Evolutionary conservation across 1,284 basidiomycete species (phyloP).

Genomic region (Tetrapyrgos nigripes): DNA sequence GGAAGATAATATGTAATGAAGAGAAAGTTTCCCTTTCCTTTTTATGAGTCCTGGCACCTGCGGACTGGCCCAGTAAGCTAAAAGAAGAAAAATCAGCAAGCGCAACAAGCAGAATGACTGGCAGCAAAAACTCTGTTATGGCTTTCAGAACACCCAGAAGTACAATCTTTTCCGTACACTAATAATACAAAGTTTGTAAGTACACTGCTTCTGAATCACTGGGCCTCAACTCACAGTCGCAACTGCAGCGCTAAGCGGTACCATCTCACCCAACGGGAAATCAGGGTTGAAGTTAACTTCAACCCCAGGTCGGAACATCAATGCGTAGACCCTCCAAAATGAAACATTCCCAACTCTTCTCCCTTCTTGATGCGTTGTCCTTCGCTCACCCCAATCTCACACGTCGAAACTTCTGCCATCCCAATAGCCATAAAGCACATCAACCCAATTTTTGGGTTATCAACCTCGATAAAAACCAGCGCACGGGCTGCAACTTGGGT

Average conservation of each 20-base stretch:
- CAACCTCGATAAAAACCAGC: slow-evolving; percentile 45
- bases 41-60: too few relatives aligned
- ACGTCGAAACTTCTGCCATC: slow-evolving; percentile 38
- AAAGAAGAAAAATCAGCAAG: too few relatives aligned
- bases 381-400: slow-evolving; percentile 27
- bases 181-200: too few relatives aligned
- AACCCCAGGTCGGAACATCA: slow-evolving; percentile 39
- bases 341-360: slow-evolving; percentile 56
- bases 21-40: too few relatives aligned
- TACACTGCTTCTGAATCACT: too few relatives aligned
- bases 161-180: too few relatives aligned
- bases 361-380: slow-evolving; percentile 46
- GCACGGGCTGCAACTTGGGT: slow-evolving; percentile 36
- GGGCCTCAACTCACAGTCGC: too few relatives aligned
- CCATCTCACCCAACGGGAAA: background rate
- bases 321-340: slow-evolving; percentile 57
- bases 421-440: slow-evolving; percentile 46
- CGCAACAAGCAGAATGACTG: too few relatives aligned
- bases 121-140: too few relatives aligned
- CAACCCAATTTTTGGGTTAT: slow-evolving; percentile 43
- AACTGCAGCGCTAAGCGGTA: background rate
- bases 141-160: too few relatives aligned
- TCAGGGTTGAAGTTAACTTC: background rate
- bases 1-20: too few relatives aligned
- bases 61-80: too few relatives aligned